phyloP scores from a whole-genome alignment of 495 filamentous ascomycete genomes.

The Aspergillus panamensis region DNA sequence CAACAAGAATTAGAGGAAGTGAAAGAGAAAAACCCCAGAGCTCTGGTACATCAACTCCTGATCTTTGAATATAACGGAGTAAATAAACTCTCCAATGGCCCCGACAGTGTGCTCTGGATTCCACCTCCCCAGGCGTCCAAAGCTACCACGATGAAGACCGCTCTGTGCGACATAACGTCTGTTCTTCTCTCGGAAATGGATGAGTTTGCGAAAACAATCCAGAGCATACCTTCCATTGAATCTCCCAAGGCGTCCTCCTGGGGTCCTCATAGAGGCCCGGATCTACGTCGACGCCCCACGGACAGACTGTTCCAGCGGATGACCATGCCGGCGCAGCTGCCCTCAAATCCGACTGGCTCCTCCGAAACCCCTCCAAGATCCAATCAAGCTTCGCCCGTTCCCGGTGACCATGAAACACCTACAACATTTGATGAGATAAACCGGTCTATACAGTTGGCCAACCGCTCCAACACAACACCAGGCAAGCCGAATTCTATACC shows the following conservation, averaged over 20 bases:
- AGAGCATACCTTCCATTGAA: constrained; percentile 73
- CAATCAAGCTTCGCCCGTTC: constrained; percentile 42
- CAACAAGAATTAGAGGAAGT: constrained; percentile 57
- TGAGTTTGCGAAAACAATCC: constrained; percentile 77
- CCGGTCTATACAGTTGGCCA: constrained; percentile 44
- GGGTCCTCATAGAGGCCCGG: constrained; percentile 45
- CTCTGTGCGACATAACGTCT: constrained; percentile 89
- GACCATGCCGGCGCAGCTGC: constrained; percentile 70
- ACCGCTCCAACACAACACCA: constrained; percentile 32
- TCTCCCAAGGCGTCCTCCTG: constrained; percentile 59
- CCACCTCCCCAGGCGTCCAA: constrained; percentile 68
- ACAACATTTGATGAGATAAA: constrained; percentile 72
- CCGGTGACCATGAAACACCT: constrained; percentile 53
- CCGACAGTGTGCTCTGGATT: constrained; percentile 60
- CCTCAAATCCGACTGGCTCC: constrained; percentile 49
- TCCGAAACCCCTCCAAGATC: constrained; percentile 53
- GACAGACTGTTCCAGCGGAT: constrained; percentile 58
- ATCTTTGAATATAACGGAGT: constrained; percentile 66
- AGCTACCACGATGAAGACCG: constrained; percentile 88
- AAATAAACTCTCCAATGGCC: constrained; percentile 39
- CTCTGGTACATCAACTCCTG: constrained; percentile 72
- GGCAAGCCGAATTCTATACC: constrained; percentile 34
- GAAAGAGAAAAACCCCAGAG: constrained; percentile 65
- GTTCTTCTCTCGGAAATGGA: constrained; percentile 82
- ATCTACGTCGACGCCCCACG: constrained; percentile 43